Evolutionary conservation across 352 stramenopile species (phyloP).

Genomic region (Phytopythium oedochilum): DNA sequence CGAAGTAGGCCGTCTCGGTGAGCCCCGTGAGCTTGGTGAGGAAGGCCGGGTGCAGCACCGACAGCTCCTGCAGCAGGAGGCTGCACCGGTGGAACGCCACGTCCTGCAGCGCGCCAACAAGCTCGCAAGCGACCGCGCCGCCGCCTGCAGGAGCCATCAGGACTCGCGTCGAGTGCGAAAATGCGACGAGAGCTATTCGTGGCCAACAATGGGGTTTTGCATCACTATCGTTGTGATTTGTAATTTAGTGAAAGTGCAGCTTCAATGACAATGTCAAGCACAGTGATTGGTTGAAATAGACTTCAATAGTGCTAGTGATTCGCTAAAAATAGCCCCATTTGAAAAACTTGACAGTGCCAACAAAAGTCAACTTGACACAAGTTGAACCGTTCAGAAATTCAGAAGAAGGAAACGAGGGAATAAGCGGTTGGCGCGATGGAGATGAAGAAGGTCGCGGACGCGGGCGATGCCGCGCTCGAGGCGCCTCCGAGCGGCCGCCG

Average conservation of each 20-base stretch:
- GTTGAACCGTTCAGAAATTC: neutral
- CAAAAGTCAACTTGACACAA: slow-evolving; percentile 1
- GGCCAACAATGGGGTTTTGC: neutral
- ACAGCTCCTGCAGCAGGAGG: slow-evolving; percentile 56
- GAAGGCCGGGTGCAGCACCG: slow-evolving; percentile 41
- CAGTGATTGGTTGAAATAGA: neutral
- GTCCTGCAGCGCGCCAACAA: slow-evolving; percentile 51
- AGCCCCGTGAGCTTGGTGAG: slow-evolving; percentile 42
- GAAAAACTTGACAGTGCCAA: neutral
- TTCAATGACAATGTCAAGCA: neutral
- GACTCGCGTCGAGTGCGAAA: too few relatives aligned
- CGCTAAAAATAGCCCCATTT: neutral
- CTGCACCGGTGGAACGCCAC: slow-evolving; percentile 56
- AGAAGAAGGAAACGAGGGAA: neutral
- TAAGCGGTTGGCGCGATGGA: neutral
- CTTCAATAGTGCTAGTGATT: neutral
- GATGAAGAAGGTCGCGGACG: neutral
- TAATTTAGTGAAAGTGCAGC: neutral
- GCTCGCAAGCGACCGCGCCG: slow-evolving; percentile 24
- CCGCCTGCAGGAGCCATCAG: too few relatives aligned
- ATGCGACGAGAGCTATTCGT: slow-evolving; percentile 1
- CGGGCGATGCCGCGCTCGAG: neutral
- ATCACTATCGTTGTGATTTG: neutral
- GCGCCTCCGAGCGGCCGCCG: slow-evolving; percentile 26
- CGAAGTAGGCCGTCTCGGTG: slow-evolving; percentile 52